phyloP scores from a whole-genome alignment of 495 filamentous ascomycete species.

The Penicillium crystallinum region DNA sequence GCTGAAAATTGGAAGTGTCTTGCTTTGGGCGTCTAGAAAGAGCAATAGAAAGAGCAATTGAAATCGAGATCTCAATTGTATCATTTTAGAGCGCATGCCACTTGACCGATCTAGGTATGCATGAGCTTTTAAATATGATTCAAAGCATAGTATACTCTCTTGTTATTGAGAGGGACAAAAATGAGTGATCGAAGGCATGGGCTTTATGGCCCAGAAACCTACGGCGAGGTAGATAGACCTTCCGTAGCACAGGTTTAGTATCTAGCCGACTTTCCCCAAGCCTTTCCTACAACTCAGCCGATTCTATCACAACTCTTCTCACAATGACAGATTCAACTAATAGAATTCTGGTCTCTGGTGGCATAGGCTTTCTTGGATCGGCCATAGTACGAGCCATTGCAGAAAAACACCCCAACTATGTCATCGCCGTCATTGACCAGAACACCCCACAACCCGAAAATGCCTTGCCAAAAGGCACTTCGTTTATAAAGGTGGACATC shows the following conservation, averaged over 20 bases:
- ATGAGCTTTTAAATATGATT: too few species aligned
- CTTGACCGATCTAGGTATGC: too few species aligned
- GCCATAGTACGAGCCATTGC: conserved; percentile 38
- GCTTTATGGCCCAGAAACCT: too few species aligned
- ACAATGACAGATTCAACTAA: conserved; percentile 8
- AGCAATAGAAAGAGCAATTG: too few species aligned
- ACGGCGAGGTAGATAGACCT: too few species aligned
- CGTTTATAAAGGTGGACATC: conserved; percentile 38
- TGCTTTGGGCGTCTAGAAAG: too few species aligned
- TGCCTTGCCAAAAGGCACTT: conserved; percentile 22
- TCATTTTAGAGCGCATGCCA: too few species aligned
- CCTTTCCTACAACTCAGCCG: neutral
- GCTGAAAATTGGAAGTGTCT: too few species aligned
- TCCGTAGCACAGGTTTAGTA: neutral
- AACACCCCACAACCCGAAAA: conserved; percentile 29
- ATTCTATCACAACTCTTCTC: conserved; percentile 6
- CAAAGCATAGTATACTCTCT: too few species aligned
- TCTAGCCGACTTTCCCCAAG: neutral
- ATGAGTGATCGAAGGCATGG: too few species aligned
- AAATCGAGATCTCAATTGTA: too few species aligned
- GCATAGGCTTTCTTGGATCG: conserved; percentile 47
- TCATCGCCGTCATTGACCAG: conserved; percentile 41
- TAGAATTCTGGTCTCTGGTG: conserved; percentile 50
- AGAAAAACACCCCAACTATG: conserved; percentile 39
- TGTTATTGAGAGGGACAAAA: too few species aligned